These are phyloP conservation scores for Talaromyces islandicus DNA, from an alignment of 2,329 filamentous ascomycete genomes.

Conservation along the genomic window DNA sequence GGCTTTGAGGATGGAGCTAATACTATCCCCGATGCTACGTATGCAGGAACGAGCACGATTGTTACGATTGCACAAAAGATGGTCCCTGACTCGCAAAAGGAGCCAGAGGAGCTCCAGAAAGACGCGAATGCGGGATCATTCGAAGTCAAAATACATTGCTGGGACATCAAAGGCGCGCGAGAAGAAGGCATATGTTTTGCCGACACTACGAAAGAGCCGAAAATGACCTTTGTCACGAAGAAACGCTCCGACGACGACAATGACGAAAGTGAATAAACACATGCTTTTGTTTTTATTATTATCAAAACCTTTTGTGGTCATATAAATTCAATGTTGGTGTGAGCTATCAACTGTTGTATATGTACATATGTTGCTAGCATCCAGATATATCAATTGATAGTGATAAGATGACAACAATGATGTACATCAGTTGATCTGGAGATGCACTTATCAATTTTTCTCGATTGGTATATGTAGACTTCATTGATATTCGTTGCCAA, in stretches of 20 bases:
- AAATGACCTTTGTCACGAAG: conserved; percentile 28
- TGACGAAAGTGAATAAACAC: background rate
- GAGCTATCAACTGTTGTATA: too few species aligned
- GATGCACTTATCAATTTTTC: too few species aligned
- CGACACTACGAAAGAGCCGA: conserved; percentile 37
- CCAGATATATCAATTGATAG: too few species aligned
- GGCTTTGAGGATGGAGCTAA: conserved; percentile 35
- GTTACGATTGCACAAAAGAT: conserved; percentile 32
- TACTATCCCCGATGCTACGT: conserved; percentile 33
- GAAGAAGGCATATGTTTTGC: conserved; percentile 43
- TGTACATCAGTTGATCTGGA: too few species aligned
- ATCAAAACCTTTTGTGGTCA: background rate
- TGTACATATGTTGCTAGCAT: too few species aligned
- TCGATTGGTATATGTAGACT: too few species aligned
- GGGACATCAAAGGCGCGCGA: conserved; percentile 40
- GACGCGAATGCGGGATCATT: conserved; percentile 11
- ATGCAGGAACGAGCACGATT: conserved; percentile 45
- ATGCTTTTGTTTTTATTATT: background rate
- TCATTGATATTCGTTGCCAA: too few species aligned
- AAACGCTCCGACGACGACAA: background rate
- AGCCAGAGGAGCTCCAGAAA: background rate
- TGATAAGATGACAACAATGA: too few species aligned
- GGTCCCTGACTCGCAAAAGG: conserved; percentile 13
- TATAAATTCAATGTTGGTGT: too few species aligned
- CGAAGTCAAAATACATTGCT: conserved; percentile 37